phyloP scores from a whole-genome alignment of 305 asterid species.

The Fraxinus ornus region DNA sequence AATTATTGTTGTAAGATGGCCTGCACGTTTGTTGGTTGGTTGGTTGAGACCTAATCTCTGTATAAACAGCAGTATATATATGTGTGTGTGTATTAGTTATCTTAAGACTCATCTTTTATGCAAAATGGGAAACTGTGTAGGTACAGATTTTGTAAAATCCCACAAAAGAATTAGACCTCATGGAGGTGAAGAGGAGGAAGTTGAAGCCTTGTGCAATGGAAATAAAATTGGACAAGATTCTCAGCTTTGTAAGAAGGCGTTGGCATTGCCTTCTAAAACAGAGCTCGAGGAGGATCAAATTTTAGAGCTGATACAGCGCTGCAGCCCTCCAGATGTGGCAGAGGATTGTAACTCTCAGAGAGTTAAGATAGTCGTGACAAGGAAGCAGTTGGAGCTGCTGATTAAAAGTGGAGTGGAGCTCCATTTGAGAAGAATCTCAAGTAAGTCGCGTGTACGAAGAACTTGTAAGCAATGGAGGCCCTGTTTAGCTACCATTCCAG shows the following conservation, averaged over 20 bases:
- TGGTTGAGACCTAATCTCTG: conserved; percentile 21
- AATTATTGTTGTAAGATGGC: conserved; percentile 28
- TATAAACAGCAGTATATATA: conserved; percentile 11
- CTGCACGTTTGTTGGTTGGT: conserved; percentile 36
- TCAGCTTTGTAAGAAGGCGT: not conserved
- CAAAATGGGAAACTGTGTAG: conserved; percentile 56
- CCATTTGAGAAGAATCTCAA: conserved; percentile 14
- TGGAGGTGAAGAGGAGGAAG: conserved; percentile 17
- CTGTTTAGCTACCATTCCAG: conserved; percentile 27
- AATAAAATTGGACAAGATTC: conserved; percentile 3
- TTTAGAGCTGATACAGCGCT: conserved; percentile 12
- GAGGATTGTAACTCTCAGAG: conserved; percentile 17
- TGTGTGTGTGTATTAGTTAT: not conserved
- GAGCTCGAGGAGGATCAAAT: conserved; percentile 18
- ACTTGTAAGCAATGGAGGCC: conserved; percentile 21
- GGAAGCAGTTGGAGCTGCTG: conserved; percentile 20
- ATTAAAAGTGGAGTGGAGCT: conserved; percentile 15
- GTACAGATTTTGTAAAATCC: conserved; percentile 24
- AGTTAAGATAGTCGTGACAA: conserved; percentile 22
- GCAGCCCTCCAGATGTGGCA: conserved; percentile 2
- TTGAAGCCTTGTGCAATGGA: conserved; percentile 6
- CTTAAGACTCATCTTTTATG: conserved; percentile 3
- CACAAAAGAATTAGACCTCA: conserved; percentile 25
- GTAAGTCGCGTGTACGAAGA: not conserved
- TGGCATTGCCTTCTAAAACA: conserved; percentile 16